These are phyloP conservation scores for Udeniomyces megalosporus DNA, from an alignment of 768 basidiomycete species.

Conservation along the genomic window DNA sequence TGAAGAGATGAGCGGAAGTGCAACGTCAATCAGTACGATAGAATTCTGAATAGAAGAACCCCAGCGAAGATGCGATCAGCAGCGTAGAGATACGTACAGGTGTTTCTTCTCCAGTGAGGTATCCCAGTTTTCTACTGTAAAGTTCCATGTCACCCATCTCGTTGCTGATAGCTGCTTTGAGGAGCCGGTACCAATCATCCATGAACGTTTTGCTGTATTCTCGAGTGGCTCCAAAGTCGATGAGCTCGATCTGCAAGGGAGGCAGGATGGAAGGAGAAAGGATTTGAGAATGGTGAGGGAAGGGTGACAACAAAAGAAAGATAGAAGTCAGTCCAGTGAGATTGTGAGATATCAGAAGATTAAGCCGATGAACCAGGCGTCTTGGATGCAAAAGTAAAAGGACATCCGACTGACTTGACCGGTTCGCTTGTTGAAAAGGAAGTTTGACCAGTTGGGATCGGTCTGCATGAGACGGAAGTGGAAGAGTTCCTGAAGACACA, in stretches of 20 bases:
- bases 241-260: slow-evolving; percentile 69
- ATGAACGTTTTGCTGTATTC: slow-evolving; percentile 74
- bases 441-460: slow-evolving; percentile 97
- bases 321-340: background rate
- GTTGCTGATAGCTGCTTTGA: slow-evolving; percentile 56
- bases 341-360: too few relatives aligned
- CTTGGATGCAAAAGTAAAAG: background rate
- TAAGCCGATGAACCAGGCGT: too few relatives aligned
- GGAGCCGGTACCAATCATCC: slow-evolving; percentile 67
- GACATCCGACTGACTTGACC: slow-evolving; percentile 38
- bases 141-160: slow-evolving; percentile 51
- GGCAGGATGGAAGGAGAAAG: background rate
- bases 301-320: too few relatives aligned
- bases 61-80: background rate
- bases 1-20: too few relatives aligned
- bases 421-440: slow-evolving; percentile 61
- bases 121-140: slow-evolving; percentile 68
- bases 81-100: slow-evolving; percentile 37
- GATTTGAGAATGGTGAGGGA: background rate
- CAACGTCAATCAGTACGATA: too few relatives aligned
- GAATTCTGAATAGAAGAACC: too few relatives aligned
- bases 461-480: slow-evolving; percentile 90
- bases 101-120: slow-evolving; percentile 75
- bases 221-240: slow-evolving; percentile 92
- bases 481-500: slow-evolving; percentile 82